A percentile compares a stretch with the other conserved stretches of the same genome.
Conservation (phyloP, 371 early-diverging fungal genomes). For the Mucor sp. region DNA sequence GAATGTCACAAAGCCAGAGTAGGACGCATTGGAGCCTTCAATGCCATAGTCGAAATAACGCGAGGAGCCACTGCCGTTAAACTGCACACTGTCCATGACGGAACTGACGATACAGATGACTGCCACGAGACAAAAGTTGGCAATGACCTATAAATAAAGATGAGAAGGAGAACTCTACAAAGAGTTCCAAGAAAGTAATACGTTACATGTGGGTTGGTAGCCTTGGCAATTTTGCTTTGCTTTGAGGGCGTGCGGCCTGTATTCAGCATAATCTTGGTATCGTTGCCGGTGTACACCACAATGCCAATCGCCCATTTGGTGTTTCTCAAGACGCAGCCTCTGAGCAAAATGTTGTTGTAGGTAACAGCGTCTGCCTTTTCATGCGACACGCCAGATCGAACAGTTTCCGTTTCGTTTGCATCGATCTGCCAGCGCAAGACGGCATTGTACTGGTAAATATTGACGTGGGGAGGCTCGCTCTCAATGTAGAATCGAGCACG, state of each 20-base stretch:
- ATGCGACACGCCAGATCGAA: constrained; percentile 33
- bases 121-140: constrained; percentile 46
- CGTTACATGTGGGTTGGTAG: constrained; percentile 88
- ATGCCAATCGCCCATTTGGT: constrained; percentile 85
- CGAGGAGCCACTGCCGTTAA: constrained; percentile 32
- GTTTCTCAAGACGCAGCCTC: constrained; percentile 92
- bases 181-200: neutral
- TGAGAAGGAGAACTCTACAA: neutral
- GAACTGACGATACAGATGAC: constrained; percentile 65
- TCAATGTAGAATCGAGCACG: constrained; percentile 67
- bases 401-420: constrained; percentile 8
- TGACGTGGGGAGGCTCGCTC: constrained; percentile 79
- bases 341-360: constrained; percentile 77
- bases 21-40: constrained; percentile 34
- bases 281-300: constrained; percentile 84
- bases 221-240: constrained; percentile 90
- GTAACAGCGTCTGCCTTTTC: constrained; percentile 49
- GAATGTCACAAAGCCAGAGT: constrained; percentile 51
- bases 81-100: constrained; percentile 62
- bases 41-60: constrained; percentile 40
- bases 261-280: constrained; percentile 93
- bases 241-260: constrained; percentile 92
- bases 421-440: constrained; percentile 56
- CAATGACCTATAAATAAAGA: constrained; percentile 41
- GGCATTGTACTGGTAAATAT: constrained; percentile 77